Conservation (phyloP, 2,329 filamentous ascomycete species). For the Stachybotrys echinatus region DNA sequence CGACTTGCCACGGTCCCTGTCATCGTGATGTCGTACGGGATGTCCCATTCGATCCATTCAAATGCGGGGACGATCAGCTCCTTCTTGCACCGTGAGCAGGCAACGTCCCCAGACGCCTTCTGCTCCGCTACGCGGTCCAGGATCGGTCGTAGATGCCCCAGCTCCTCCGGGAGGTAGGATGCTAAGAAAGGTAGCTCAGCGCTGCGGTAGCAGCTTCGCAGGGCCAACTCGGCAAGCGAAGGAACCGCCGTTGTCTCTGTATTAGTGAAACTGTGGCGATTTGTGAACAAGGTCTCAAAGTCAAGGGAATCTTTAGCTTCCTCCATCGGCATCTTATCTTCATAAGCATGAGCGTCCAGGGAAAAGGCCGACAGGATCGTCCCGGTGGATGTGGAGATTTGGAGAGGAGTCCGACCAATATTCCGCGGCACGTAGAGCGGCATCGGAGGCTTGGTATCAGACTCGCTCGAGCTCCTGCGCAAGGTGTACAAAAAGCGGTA, state of each 20-base stretch:
- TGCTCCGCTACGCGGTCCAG: constrained; percentile 34
- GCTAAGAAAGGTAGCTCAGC: constrained; percentile 36
- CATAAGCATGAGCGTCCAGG: constrained; percentile 14
- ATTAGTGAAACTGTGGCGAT: not conserved
- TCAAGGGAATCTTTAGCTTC: not conserved
- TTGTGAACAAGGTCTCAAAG: not conserved
- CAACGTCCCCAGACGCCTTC: constrained; percentile 41
- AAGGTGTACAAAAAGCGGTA: not conserved
- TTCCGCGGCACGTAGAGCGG: not conserved
- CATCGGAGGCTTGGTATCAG: not conserved
- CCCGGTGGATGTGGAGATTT: constrained; percentile 23
- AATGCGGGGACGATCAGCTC: constrained; percentile 43
- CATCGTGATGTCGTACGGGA: constrained; percentile 20
- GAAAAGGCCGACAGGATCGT: constrained; percentile 21
- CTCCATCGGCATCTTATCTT: constrained; percentile 16
- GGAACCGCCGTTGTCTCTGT: constrained; percentile 30
- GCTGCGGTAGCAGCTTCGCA: constrained; percentile 39
- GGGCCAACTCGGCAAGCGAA: constrained; percentile 46
- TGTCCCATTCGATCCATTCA: constrained; percentile 61
- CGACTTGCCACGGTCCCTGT: not conserved
- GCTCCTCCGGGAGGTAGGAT: constrained; percentile 34
- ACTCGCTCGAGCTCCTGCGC: not conserved
- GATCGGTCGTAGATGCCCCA: constrained; percentile 32
- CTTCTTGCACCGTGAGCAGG: constrained; percentile 47
- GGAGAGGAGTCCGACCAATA: constrained; percentile 24